A percentile compares a stretch with the other conserved stretches of the same genome.
These are phyloP conservation scores for Candida michaelii DNA, from an alignment of 805 yeast species.

Conservation along the genomic window DNA sequence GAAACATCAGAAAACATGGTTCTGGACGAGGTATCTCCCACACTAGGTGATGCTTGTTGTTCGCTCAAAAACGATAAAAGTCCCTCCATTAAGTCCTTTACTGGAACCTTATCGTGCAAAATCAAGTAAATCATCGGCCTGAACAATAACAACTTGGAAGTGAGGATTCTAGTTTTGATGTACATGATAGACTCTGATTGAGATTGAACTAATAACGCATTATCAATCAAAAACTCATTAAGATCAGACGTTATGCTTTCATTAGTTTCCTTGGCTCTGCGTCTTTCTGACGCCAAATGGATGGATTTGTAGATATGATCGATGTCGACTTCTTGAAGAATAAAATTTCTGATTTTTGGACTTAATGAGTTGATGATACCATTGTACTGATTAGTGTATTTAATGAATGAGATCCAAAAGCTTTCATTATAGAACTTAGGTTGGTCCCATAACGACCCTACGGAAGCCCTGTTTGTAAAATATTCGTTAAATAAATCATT, in stretches of 20 bases:
- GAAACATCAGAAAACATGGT: constrained; percentile 9
- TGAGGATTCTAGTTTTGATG: constrained; percentile 36
- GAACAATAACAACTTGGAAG: constrained; percentile 32
- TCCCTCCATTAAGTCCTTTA: constrained; percentile 28
- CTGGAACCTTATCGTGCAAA: constrained; percentile 27
- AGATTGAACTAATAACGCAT: constrained; percentile 30
- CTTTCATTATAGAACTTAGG: constrained; percentile 20
- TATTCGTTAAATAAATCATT: constrained; percentile 36
- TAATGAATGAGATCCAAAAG: constrained; percentile 29
- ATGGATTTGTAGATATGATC: constrained; percentile 29
- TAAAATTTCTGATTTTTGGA: constrained; percentile 33
- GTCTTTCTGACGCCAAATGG: constrained; percentile 22
- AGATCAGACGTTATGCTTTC: constrained; percentile 19
- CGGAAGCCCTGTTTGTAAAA: constrained; percentile 18
- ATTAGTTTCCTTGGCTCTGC: constrained; percentile 9
- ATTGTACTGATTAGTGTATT: constrained; percentile 37
- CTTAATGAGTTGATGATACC: constrained; percentile 37
- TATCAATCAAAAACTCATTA: constrained; percentile 35
- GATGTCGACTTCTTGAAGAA: constrained; percentile 30
- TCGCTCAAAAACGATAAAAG: constrained; percentile 19
- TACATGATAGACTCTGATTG: constrained; percentile 40
- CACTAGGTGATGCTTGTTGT: not conserved
- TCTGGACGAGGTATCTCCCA: not conserved
- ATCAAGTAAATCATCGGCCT: constrained; percentile 36
- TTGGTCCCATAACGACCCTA: constrained; percentile 26